These are phyloP conservation scores for Scytalidium lignicola DNA, from an alignment of 2,329 filamentous ascomycete species.

Conservation along the genomic window DNA sequence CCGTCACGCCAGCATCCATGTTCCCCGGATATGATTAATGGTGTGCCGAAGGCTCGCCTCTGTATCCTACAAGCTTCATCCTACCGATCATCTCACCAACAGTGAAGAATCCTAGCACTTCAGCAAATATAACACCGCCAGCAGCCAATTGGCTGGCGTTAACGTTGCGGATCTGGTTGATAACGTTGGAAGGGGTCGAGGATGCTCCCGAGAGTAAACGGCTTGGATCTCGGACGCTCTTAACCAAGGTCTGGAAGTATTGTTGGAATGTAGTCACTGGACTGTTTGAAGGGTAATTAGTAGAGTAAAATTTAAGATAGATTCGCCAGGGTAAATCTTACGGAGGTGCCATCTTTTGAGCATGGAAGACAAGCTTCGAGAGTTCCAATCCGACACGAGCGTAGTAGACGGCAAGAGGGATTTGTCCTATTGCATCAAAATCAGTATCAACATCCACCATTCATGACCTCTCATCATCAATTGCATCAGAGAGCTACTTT, in stretches of 20 bases:
- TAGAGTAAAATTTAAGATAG: too few species aligned
- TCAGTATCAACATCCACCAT: constrained; percentile 5
- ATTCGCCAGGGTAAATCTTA: too few species aligned
- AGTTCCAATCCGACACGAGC: constrained; percentile 83
- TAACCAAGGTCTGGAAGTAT: constrained; percentile 74
- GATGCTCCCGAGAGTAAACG: constrained; percentile 46
- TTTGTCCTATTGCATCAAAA: constrained; percentile 55
- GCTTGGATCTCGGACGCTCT: constrained; percentile 64
- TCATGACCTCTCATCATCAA: background rate
- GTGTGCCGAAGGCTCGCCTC: constrained; percentile 56
- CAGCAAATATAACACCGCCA: constrained; percentile 73
- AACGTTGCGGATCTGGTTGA: constrained; percentile 62
- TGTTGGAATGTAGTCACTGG: constrained; percentile 76
- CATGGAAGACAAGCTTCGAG: constrained; percentile 77
- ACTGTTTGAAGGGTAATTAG: constrained; percentile 37
- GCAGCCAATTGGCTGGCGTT: constrained; percentile 65
- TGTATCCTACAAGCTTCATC: constrained; percentile 93
- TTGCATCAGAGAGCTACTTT: background rate
- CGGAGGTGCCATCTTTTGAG: constrained; percentile 92
- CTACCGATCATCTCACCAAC: constrained; percentile 95
- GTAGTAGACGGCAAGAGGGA: constrained; percentile 88
- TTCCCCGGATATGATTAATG: constrained; percentile 38
- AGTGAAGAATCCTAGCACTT: constrained; percentile 95
- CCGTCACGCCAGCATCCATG: background rate
- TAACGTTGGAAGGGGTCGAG: constrained; percentile 50